Evolutionary conservation across 1,284 basidiomycete genomes (phyloP).

Genomic region (Chalciporus piperatoides): DNA sequence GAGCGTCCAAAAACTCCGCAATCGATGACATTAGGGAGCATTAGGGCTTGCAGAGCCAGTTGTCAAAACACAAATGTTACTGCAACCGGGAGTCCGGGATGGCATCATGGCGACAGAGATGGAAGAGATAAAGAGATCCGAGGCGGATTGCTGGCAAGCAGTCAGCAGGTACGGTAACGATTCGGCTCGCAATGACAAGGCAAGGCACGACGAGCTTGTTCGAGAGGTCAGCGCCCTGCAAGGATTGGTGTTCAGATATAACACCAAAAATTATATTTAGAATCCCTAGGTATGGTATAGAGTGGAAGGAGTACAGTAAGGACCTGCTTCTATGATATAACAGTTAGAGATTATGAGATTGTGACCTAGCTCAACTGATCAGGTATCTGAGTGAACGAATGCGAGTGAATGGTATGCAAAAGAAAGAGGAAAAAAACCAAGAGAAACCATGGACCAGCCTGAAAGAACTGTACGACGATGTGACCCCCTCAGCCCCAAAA

Average conservation of each 20-base stretch:
- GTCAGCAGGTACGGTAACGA: too few species aligned
- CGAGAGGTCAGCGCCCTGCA: background rate
- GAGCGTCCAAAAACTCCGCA: too few species aligned
- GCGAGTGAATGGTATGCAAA: constrained; percentile 4
- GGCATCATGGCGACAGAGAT: too few species aligned
- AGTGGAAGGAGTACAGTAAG: constrained; percentile 29
- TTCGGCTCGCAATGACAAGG: background rate
- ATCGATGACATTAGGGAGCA: too few species aligned
- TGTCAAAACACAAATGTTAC: too few species aligned
- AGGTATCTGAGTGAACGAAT: constrained; percentile 29
- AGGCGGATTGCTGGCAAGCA: background rate
- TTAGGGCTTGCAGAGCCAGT: too few species aligned
- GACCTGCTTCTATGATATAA: constrained; percentile 20
- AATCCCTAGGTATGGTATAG: constrained; percentile 25
- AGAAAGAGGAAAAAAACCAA: background rate
- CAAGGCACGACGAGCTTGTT: background rate
- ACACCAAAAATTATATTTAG: constrained; percentile 20
- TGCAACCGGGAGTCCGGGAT: too few species aligned
- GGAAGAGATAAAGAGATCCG: too few species aligned
- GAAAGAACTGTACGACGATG: constrained; percentile 12
- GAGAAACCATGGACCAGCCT: constrained; percentile 21
- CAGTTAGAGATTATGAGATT: constrained; percentile 23
- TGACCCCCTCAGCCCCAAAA: constrained; percentile 7
- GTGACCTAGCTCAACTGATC: constrained; percentile 12
- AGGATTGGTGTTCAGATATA: constrained; percentile 13